phyloP scores from a whole-genome alignment of 306 rosid species.

The Pyrus betulifolia region DNA sequence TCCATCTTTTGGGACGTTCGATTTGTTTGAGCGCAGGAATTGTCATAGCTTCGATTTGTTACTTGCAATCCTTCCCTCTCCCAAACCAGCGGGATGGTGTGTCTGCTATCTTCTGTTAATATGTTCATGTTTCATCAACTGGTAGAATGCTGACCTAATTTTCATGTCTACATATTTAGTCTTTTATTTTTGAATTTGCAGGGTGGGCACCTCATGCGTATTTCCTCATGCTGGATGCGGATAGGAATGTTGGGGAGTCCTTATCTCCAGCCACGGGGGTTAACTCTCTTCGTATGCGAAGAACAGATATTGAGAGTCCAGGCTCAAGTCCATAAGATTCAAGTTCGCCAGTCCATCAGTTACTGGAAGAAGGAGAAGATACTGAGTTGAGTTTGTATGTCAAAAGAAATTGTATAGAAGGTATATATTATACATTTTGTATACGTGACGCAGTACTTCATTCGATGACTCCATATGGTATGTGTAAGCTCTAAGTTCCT shows the following conservation, averaged over 20 bases:
- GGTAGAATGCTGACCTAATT: neutral
- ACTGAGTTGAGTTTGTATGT: neutral
- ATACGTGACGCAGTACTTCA: neutral
- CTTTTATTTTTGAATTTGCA: slow-evolving; percentile 7
- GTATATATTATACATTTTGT: neutral
- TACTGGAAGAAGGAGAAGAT: neutral
- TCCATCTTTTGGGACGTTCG: neutral
- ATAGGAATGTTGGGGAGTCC: neutral
- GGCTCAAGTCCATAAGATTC: neutral
- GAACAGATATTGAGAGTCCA: neutral
- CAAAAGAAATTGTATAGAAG: neutral
- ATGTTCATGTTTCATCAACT: neutral
- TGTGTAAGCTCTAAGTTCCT: neutral
- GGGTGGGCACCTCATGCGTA: slow-evolving; percentile 56
- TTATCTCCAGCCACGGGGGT: neutral
- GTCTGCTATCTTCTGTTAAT: neutral
- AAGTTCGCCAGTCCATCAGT: neutral
- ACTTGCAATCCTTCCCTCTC: slow-evolving; percentile 44
- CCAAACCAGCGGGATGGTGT: slow-evolving; percentile 30
- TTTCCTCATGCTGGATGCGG: slow-evolving; percentile 17
- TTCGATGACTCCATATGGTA: neutral
- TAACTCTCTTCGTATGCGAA: neutral
- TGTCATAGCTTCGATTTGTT: slow-evolving; percentile 23
- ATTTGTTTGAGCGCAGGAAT: slow-evolving; percentile 28
- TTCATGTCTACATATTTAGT: neutral